Base-by-base conservation (phyloP, 768 basidiomycete species). In the Amyloporia xantha region DNA sequence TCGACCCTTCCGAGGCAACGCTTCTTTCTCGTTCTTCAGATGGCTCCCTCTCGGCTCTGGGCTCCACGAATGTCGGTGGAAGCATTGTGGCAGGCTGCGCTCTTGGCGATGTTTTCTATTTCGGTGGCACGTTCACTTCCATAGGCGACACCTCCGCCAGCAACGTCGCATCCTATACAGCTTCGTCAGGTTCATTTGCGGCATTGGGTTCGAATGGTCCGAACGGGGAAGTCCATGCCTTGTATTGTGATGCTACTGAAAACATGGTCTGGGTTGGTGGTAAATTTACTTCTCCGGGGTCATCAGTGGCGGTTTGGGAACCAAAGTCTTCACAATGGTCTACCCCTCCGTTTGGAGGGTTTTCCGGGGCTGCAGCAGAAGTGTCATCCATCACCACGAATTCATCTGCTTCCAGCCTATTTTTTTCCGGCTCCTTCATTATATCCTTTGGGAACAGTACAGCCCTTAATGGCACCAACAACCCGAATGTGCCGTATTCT, bases 361-460 rank as follows among this genome's bases (percentile, higher is more conserved):
- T 99, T 35, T 69, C 78, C 25, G 92, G 90, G 35, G 78, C 77
- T 15, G 73, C 77, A 33, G 76, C 78, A 7, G 71, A 76, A 56
- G 90, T 98, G 47, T 64, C 72, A 23, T 85, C 87, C 41, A 96
- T 98, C 59, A 74, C 80, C 28, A 68, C 84, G 25, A 88, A 87
- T 57, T 69, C 82, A 28, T 82, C 89, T 46, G 74, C 76, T 47
- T 69, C 74, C 11, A 88, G 86, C 53, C 68, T 97, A 47, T 85
- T 93, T 62, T 93, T 98, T 61, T 77, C 86, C 0, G 96, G 96
- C 33, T 84, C 85, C 11, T 99, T 99, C 71, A 58, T 86, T 48
- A 86, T 89, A 2, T 69, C 78, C 1, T 93, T 90, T 61, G 66
- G 67, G 24, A 81, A 81, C 39, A 76, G 70, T 53, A 71, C 65